Percentiles rank a stretch among this genome's conserved stretches.
Evolutionary conservation across 2,329 filamentous ascomycete species (phyloP).

Genomic region (Drechslerella coelobrocha): DNA sequence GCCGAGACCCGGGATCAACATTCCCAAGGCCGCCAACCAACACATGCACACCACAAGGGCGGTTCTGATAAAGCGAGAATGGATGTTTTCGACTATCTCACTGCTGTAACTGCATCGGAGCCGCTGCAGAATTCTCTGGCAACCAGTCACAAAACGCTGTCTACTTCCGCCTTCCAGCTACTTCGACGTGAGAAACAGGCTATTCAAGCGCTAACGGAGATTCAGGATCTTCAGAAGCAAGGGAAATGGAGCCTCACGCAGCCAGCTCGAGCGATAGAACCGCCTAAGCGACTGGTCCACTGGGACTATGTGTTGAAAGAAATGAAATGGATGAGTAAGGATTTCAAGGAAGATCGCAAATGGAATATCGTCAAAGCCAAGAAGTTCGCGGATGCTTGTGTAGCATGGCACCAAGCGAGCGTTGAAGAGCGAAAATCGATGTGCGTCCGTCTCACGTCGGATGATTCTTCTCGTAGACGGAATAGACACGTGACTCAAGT

Average conservation of each 20-base stretch:
- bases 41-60: conserved; percentile 54
- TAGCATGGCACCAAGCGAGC: conserved; percentile 75
- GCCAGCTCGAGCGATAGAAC: conserved; percentile 82
- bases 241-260: conserved; percentile 94
- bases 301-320: conserved; percentile 87
- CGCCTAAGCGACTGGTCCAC: conserved; percentile 76
- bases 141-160: conserved; percentile 86
- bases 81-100: conserved; percentile 65
- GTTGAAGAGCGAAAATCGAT: conserved; percentile 70
- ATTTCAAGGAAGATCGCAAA: conserved; percentile 91
- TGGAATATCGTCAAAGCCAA: conserved; percentile 86
- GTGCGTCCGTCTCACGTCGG: conserved; percentile 64
- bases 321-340: conserved; percentile 97
- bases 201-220: conserved; percentile 80
- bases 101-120: conserved; percentile 69
- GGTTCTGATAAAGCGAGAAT: conserved; percentile 60
- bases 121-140: conserved; percentile 72
- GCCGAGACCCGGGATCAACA: conserved; percentile 33
- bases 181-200: conserved; percentile 86
- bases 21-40: conserved; percentile 29
- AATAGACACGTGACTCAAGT: conserved; percentile 54
- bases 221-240: conserved; percentile 88
- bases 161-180: conserved; percentile 81
- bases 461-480: conserved; percentile 52
- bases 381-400: conserved; percentile 81